phyloP scores from a whole-genome alignment of 1,284 basidiomycete genomes.

The Ganoderma lingzhi region DNA sequence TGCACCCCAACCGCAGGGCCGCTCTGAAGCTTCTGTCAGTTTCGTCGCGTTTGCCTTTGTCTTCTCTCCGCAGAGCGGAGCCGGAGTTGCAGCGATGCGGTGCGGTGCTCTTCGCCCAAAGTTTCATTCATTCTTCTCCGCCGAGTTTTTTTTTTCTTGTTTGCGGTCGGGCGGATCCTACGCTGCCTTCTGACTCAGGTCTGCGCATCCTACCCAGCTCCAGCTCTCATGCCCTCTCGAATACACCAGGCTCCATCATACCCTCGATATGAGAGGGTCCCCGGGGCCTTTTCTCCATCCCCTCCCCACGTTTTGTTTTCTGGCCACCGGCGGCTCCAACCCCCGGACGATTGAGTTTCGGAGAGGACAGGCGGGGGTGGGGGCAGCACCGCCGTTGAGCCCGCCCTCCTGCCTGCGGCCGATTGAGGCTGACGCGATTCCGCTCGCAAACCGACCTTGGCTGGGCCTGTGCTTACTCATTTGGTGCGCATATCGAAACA shows the following conservation, averaged over 20 bases:
- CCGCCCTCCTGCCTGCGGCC: not conserved
- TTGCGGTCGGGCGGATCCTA: conserved; percentile 2
- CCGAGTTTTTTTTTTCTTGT: not conserved
- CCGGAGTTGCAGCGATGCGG: not conserved
- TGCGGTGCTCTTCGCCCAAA: not conserved
- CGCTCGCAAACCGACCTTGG: not conserved
- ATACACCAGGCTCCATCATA: not conserved
- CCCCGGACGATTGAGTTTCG: not conserved
- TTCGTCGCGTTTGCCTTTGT: not conserved
- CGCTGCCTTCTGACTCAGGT: not conserved
- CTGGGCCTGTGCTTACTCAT: not conserved
- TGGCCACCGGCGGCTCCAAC: conserved; percentile 7
- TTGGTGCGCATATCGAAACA: not conserved
- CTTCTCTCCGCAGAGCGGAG: not conserved
- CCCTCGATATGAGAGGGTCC: not conserved
- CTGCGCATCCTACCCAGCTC: not conserved
- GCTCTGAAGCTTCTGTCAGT: not conserved
- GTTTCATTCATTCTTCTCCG: not conserved
- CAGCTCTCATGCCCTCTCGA: not conserved
- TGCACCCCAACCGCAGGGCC: not conserved
- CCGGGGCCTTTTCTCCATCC: not conserved
- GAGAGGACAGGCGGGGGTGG: not conserved
- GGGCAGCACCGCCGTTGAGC: not conserved
- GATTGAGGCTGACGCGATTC: not conserved
- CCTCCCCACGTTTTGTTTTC: not conserved